These are phyloP conservation scores for Acanthamoeba rhysodes DNA, from an alignment of 208 protist genomes.

Conservation along the genomic window DNA sequence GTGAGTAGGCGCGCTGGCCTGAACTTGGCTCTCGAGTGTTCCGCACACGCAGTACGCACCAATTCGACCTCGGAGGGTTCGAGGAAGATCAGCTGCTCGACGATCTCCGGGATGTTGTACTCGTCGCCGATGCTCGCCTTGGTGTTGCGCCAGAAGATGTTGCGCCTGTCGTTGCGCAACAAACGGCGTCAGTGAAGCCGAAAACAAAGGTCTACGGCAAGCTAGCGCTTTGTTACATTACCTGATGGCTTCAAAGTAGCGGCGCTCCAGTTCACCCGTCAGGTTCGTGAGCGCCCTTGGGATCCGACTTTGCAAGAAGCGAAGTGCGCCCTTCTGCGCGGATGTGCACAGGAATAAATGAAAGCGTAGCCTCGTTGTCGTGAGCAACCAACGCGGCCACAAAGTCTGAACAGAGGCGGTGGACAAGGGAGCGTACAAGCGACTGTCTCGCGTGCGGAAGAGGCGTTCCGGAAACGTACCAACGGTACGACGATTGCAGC, in stretches of 20 bases:
- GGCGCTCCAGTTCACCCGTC: neutral
- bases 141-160: slow-evolving; percentile 67
- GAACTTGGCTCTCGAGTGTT: neutral
- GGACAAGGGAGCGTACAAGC: neutral
- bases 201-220: too few species aligned
- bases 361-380: neutral
- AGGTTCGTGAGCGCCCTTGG: too few species aligned
- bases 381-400: neutral
- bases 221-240: neutral
- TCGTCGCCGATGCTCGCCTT: slow-evolving; percentile 54
- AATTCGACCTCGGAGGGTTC: slow-evolving; percentile 56
- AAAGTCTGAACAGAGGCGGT: neutral
- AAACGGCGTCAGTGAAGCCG: too few species aligned
- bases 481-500: slow-evolving; percentile 9
- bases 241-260: neutral
- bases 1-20: too few species aligned
- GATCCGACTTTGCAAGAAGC: neutral
- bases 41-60: neutral
- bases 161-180: neutral
- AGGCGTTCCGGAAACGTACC: slow-evolving; percentile 74
- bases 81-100: slow-evolving; percentile 70
- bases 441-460: slow-evolving; percentile 26
- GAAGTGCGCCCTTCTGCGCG: neutral
- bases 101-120: slow-evolving; percentile 32
- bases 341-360: neutral